Evolutionary conservation across 202 grass and related monocot species (phyloP).

Genomic region (Hordeum pubiflorum): DNA sequence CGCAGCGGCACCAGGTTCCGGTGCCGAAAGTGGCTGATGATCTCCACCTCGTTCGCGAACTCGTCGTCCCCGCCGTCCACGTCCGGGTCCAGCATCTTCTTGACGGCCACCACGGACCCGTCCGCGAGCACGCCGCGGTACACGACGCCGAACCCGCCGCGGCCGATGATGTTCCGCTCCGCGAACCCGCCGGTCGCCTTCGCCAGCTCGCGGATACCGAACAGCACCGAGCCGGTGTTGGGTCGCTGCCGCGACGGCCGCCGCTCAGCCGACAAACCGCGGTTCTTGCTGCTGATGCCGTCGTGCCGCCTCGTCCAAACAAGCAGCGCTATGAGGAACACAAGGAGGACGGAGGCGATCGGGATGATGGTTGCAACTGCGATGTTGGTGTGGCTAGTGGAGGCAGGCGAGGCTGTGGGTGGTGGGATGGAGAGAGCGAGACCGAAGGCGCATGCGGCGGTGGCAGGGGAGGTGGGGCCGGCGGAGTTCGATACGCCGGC

Average conservation of each 20-base stretch:
- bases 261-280: slow-evolving; percentile 9
- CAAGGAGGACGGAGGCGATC: slow-evolving; percentile 38
- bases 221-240: slow-evolving; percentile 72
- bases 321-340: slow-evolving; percentile 31
- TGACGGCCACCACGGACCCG: slow-evolving; percentile 61
- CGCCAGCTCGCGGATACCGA: slow-evolving; percentile 54
- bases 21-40: slow-evolving; percentile 86
- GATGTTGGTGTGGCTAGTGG: slow-evolving; percentile 29
- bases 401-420: background rate
- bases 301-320: slow-evolving; percentile 26
- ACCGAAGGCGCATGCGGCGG: slow-evolving; percentile 50
- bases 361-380: slow-evolving; percentile 29
- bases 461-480: slow-evolving; percentile 35
- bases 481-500: slow-evolving; percentile 42
- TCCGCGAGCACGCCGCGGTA: slow-evolving; percentile 66
- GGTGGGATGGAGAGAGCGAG: slow-evolving; percentile 28
- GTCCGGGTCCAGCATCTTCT: slow-evolving; percentile 75
- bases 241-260: slow-evolving; percentile 43
- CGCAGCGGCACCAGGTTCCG: slow-evolving; percentile 78
- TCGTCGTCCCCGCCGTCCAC: slow-evolving; percentile 79
- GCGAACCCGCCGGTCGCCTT: slow-evolving; percentile 68
- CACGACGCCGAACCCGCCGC: slow-evolving; percentile 73
- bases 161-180: slow-evolving; percentile 61
- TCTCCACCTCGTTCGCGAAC: slow-evolving; percentile 91
- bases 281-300: background rate